Percentiles rank a stretch among this genome's conserved stretches.
Evolutionary conservation across 495 filamentous ascomycete species (phyloP).

Genomic region (Neurospora tetrasperma): DNA sequence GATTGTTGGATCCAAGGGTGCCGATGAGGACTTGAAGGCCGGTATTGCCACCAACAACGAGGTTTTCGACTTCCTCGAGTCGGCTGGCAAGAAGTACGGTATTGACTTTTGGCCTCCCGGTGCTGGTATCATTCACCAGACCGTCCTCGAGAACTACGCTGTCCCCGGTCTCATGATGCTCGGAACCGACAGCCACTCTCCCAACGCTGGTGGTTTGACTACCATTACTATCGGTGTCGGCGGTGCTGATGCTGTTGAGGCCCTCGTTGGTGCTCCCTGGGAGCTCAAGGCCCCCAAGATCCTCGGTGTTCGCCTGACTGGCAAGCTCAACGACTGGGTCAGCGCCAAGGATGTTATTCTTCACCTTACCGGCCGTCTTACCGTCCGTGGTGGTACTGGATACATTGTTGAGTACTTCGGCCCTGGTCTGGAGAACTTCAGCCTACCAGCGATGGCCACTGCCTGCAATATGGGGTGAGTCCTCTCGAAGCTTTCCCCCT

Average conservation of each 20-base stretch:
- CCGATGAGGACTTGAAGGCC: slow-evolving; percentile 74
- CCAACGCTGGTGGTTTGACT: slow-evolving; percentile 86
- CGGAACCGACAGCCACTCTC: slow-evolving; percentile 97
- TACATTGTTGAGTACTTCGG: slow-evolving; percentile 89
- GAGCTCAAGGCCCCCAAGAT: slow-evolving; percentile 90
- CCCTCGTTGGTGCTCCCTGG: slow-evolving; percentile 92
- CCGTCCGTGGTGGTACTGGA: slow-evolving; percentile 89
- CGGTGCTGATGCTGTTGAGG: slow-evolving; percentile 95
- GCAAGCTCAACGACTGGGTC: slow-evolving; percentile 79
- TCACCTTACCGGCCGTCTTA: slow-evolving; percentile 77
- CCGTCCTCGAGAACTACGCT: slow-evolving; percentile 97
- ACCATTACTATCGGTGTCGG: slow-evolving; percentile 96
- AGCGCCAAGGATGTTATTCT: slow-evolving; percentile 93
- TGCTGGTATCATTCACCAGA: slow-evolving; percentile 98
- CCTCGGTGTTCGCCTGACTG: slow-evolving; percentile 76
- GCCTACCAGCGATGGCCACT: slow-evolving; percentile 88
- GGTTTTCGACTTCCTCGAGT: slow-evolving; percentile 95
- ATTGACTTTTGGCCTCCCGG: slow-evolving; percentile 99
- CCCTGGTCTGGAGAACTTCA: slow-evolving; percentile 77
- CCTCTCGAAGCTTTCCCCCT: background rate
- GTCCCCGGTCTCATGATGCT: slow-evolving; percentile 97
- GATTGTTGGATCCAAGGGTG: slow-evolving; percentile 90
- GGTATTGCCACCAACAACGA: slow-evolving; percentile 91
- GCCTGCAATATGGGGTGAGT: slow-evolving; percentile 64
- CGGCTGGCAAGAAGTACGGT: slow-evolving; percentile 87